A percentile compares a stretch with the other conserved stretches of the same genome.
These are phyloP conservation scores for Colletotrichum simmondsii DNA, from an alignment of 2,329 filamentous ascomycete species.

Conservation along the genomic window DNA sequence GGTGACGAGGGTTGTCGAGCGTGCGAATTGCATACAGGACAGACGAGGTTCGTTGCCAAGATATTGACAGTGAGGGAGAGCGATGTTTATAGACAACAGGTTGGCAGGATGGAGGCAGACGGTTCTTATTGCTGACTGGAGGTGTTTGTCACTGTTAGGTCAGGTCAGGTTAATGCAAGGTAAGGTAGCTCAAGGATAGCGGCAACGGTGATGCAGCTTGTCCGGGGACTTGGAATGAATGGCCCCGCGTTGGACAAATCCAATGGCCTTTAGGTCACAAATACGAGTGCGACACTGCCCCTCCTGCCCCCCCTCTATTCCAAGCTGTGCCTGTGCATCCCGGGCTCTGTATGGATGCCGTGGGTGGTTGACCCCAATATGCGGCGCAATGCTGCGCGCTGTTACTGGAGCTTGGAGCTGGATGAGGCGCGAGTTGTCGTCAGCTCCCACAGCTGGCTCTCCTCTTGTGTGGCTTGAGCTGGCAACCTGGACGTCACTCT, in stretches of 20 bases:
- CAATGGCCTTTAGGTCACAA: neutral
- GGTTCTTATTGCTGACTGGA: slow-evolving; percentile 14
- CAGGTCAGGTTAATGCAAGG: neutral
- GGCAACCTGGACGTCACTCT: neutral
- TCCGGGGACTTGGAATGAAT: neutral
- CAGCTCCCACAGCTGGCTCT: slow-evolving; percentile 8
- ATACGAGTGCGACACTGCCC: slow-evolving; percentile 20
- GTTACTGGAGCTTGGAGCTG: slow-evolving; percentile 21
- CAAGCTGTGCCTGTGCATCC: neutral
- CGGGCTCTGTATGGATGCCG: neutral
- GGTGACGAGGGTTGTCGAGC: slow-evolving; percentile 26
- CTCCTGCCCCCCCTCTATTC: slow-evolving; percentile 3
- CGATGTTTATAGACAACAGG: neutral
- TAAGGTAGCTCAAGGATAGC: neutral
- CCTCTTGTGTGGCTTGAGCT: neutral
- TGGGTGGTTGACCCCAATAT: neutral
- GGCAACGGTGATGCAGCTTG: neutral
- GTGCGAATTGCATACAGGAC: slow-evolving; percentile 31
- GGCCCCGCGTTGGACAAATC: slow-evolving; percentile 21
- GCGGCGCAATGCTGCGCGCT: slow-evolving; percentile 11
- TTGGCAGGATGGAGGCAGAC: neutral
- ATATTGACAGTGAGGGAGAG: neutral
- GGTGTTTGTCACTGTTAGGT: neutral
- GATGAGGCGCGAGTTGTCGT: slow-evolving; percentile 28
- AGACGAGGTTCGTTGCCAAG: slow-evolving; percentile 7